These are phyloP conservation scores for Scheffersomyces coipomensis DNA, from an alignment of 805 yeast species.

Conservation along the genomic window DNA sequence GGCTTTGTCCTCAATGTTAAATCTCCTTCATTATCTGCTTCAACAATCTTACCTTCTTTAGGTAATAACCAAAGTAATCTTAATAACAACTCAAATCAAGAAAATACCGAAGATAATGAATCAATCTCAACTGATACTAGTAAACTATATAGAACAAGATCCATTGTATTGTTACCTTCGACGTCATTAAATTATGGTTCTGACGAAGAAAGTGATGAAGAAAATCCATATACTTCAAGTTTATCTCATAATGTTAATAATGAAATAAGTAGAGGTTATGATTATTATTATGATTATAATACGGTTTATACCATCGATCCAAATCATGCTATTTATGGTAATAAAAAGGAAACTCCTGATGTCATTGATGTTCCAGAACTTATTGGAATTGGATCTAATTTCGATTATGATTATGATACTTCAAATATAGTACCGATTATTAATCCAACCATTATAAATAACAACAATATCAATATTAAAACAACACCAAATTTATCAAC, in stretches of 20 bases:
- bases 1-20: constrained; percentile 64
- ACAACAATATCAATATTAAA: constrained; percentile 4
- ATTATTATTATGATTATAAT: constrained; percentile 77
- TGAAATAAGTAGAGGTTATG: constrained; percentile 62
- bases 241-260: constrained; percentile 73
- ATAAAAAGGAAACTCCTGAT: constrained; percentile 23
- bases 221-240: constrained; percentile 48
- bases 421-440: constrained; percentile 24
- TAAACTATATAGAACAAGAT: constrained; percentile 49
- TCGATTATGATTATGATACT: constrained; percentile 32
- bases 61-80: constrained; percentile 10
- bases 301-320: constrained; percentile 64
- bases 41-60: constrained; percentile 19
- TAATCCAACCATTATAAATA: constrained; percentile 14
- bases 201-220: constrained; percentile 62
- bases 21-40: constrained; percentile 33
- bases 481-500: constrained; percentile 1
- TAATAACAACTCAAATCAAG: constrained; percentile 1
- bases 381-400: constrained; percentile 37
- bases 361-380: constrained; percentile 49
- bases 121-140: constrained; percentile 28
- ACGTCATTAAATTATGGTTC: constrained; percentile 80
- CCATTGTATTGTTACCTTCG: constrained; percentile 81
- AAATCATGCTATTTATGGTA: constrained; percentile 36
- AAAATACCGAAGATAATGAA: constrained; percentile 24